Evolutionary conservation across 2,329 filamentous ascomycete genomes (phyloP), one percentile per base, ranked within the genome.

Genomic region (Phaeophleospora eucalypticola): DNA sequence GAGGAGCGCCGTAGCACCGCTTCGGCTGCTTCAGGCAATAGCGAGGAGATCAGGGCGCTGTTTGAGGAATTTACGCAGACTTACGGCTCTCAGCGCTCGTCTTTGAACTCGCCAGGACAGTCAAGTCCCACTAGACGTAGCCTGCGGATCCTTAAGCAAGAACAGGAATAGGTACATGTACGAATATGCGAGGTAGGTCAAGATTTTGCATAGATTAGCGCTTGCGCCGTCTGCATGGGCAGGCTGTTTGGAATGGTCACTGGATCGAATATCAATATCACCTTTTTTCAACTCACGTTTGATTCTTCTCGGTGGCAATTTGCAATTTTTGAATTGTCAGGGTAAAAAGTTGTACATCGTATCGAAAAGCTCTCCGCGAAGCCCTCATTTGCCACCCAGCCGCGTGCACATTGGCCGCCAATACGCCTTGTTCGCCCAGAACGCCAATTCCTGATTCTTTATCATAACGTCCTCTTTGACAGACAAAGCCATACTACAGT

Each of bases 341-440:
- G 40, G 21, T 44, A 35, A 40, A 42, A 46, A 43, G 43, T 43
- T 50, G 39, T 46, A 50, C 47, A 50, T 27, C 47, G 34, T 46
- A 45, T 45, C 38, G 39, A 45, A 38, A 35, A 14, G n/a, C n/a
- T n/a, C 27, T 38, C 19, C 43, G 36, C 19, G 43, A 45, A 21
- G 34, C 16, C 33, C 38, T 38, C 34, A 43, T 42, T 39, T 19
- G 21, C 41, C 33, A 43, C 35, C 43, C 15, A 45, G 37, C 38
- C 21, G n/a, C 42, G 44, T 34, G 17, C 33, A 34, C 36, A 20
- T 45, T 41, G 45, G 42, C 46, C 38, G 41, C 45, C 21, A 45
- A 39, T 44, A 48, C 51, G 46, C 53, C 52, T 45, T 43, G 36
- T 38, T 45, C 54, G 52, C 54, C 54, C 20, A 48, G 15, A 54